Percentiles rank a stretch among this genome's conserved stretches.
Conservation (phyloP, 371 early-diverging fungal genomes). For the Rhizomucor miehei region DNA sequence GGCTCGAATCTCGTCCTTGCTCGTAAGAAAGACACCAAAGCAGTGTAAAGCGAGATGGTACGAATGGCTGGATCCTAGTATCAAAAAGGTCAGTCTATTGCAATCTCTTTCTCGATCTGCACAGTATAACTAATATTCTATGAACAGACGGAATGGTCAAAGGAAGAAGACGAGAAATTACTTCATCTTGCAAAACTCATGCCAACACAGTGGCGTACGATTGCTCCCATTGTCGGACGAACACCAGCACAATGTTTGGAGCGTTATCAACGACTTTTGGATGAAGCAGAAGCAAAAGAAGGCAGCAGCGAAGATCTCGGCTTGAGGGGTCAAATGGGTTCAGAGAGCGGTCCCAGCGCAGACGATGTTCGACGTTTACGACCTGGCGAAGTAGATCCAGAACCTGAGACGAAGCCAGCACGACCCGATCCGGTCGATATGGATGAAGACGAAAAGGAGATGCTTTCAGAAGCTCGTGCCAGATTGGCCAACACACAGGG, state of each 20-base stretch:
- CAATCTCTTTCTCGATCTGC: background rate
- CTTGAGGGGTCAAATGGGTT: conserved; percentile 61
- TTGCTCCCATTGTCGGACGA: conserved; percentile 96
- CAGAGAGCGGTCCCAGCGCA: conserved; percentile 75
- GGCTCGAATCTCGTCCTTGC: conserved; percentile 95
- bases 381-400: conserved; percentile 97
- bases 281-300: conserved; percentile 88
- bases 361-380: conserved; percentile 79
- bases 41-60: conserved; percentile 99
- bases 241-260: conserved; percentile 98
- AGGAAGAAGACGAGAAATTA: conserved; percentile 96
- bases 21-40: conserved; percentile 94
- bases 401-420: conserved; percentile 95
- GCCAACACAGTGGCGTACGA: conserved; percentile 99
- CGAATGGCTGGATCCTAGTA: conserved; percentile 98
- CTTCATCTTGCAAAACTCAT: conserved; percentile 96
- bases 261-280: conserved; percentile 91
- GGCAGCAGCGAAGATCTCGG: conserved; percentile 62
- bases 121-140: background rate
- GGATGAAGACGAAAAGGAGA: conserved; percentile 99
- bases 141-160: conserved; percentile 92
- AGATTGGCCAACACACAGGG: conserved; percentile 98
- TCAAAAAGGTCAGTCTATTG: conserved; percentile 75
- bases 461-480: conserved; percentile 97
- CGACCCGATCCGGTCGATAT: conserved; percentile 98